Base-by-base conservation (phyloP, 179 eudicot genomes). In the Patellifolia procumbens region DNA sequence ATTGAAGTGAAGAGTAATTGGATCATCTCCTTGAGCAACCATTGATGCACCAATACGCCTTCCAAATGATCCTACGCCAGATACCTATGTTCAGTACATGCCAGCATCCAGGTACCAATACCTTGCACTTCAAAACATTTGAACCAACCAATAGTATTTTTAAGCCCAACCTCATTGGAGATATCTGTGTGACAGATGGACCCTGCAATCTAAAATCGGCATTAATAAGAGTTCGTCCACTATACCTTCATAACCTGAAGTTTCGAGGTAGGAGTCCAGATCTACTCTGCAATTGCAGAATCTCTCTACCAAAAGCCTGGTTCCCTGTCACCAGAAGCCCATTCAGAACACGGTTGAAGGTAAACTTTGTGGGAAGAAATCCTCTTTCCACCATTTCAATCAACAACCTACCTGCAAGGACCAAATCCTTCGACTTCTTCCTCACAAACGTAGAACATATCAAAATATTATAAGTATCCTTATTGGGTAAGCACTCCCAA, bases 291-390 rank as follows among this genome's bases (percentile, higher is more conserved):
- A 84, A 62, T 74, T 92, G 87, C 76, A 93, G 70, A 81, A 95
- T 89, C 84, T 93, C 92, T 79, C 88, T 90, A 0, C 90, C 99
- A 81, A 95, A 93, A 15, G 69, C 89, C 81, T 95, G 99, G 80
- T 95, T 93, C 52, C 97, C 97, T 35, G 97, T 92, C 73, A 95
- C 80, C 83, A 91, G 68, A 70, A 93, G 90, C 69, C 97, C 99
- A 82, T 95, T 87, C 80, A 95, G 68, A 62, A 95, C 88, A 20
- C 97, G 89, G 43, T 88, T 91, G 68, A 87, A 95, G 17, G 87
- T 93, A 67, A 89, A 89, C 85, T 69, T 88, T 26, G 93, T 77
- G 72, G 97, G 97, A 68, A 90, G 28, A 68, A 89, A 95, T 56
- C 97, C 92, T 81, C 97, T 83, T 46, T 88, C 89, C 29, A 93